These are phyloP conservation scores for Hippophae gyantsensis DNA, from an alignment of 306 rosid genomes.

Conservation along the genomic window DNA sequence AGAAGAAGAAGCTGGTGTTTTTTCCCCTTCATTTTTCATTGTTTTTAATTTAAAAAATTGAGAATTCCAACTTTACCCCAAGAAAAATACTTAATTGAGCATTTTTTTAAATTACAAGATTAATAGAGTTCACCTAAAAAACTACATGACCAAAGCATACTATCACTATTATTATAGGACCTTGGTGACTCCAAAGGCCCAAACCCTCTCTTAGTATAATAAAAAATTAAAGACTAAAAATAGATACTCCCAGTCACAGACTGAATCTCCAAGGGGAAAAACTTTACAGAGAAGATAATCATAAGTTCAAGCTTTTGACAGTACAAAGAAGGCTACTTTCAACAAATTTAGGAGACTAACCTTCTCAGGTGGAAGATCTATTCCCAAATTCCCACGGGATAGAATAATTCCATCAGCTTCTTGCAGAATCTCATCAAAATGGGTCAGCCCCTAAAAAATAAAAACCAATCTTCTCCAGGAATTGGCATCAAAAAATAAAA, in stretches of 20 bases:
- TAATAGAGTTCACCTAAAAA: too few relatives aligned
- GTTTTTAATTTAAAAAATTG: too few relatives aligned
- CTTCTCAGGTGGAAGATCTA: slow-evolving; percentile 52
- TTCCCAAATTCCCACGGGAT: slow-evolving; percentile 53
- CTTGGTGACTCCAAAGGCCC: too few relatives aligned
- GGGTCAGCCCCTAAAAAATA: slow-evolving; percentile 35
- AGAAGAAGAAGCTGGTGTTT: too few relatives aligned
- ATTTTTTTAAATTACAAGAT: too few relatives aligned
- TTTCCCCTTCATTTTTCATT: too few relatives aligned
- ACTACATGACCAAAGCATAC: too few relatives aligned
- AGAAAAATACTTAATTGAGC: too few relatives aligned
- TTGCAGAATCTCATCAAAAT: slow-evolving; percentile 43
- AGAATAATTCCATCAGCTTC: slow-evolving; percentile 51
- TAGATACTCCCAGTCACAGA: not conserved
- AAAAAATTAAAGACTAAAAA: not conserved
- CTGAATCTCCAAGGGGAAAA: not conserved
- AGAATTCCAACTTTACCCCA: too few relatives aligned
- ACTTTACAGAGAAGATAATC: not conserved
- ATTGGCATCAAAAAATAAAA: not conserved
- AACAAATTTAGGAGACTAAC: slow-evolving; percentile 13
- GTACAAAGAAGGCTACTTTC: not conserved
- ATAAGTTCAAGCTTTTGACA: not conserved
- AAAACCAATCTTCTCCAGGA: not conserved
- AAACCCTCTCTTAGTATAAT: not conserved
- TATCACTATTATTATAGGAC: too few relatives aligned